Base-by-base conservation (phyloP, 805 yeast genomes). In the Ogataea neopini region DNA sequence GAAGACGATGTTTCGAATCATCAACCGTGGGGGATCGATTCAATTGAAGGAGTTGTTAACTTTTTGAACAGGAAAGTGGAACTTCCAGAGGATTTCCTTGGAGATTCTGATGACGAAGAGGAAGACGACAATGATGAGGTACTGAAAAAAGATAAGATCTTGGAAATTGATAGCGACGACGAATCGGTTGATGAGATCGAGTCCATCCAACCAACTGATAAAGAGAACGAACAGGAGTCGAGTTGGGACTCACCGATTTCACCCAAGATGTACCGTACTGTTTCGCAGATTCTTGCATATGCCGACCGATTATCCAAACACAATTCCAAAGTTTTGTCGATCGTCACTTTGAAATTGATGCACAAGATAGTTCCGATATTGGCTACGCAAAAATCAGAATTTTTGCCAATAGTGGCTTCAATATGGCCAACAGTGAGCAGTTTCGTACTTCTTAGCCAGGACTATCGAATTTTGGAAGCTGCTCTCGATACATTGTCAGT, bases 241-340 rank as follows among this genome's bases (percentile, higher is more conserved):
- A 53, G 72, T 26, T 90, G 97, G 97, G 54, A 60, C 0, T 84
- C 92, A 0, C 81, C 83, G 0, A 69, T 91, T 0, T 86, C 95
- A 0, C 69, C 75, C 34, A 67, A 73, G 2, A 68, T 85, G 0
- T 92, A 88, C 62, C 62, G 66, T 33, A 68, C 83, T 2, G 66
- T 87, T 1, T 78, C 81, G 37, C 79, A 79, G 45, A 81, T 92
- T 3, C 71, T 81, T 44, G 76, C 72, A 5, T 88, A 89, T 61
- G 84, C 92, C 6, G 86, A 87, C 45, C 70, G 88, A 48, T 44
- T 79, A 28, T 66, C 88, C 30, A 81, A 88, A 2, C 94, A 87
- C 56, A 77, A 79, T 1, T 84, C 95, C 0, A 63, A 74, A 2
- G 66, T 73, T 2, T 63, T 92, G 25, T 75, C 79, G 36, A 61